These are phyloP conservation scores for Meyerozyma guilliermondii DNA, from an alignment of 1,139 yeast species.

Conservation along the genomic window DNA sequence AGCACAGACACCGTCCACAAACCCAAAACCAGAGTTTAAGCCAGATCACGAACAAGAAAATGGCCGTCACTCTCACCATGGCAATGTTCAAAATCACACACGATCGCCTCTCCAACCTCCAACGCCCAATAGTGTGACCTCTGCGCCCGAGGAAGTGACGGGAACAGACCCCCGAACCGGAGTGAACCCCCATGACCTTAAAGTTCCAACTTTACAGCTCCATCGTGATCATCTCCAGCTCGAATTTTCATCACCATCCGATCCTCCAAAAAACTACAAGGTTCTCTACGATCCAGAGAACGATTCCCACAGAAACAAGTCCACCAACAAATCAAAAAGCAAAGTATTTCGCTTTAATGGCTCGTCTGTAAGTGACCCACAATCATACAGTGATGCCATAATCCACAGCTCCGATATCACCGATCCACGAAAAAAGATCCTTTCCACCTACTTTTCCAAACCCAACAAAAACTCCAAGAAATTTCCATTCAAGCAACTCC, in stretches of 20 bases:
- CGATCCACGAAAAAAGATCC: constrained; percentile 34
- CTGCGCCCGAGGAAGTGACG: background rate
- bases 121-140: background rate
- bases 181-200: constrained; percentile 25
- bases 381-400: background rate
- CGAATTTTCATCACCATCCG: constrained; percentile 12
- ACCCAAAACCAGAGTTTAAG: background rate
- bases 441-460: constrained; percentile 30
- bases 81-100: background rate
- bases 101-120: background rate
- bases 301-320: constrained; percentile 18
- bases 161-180: constrained; percentile 35
- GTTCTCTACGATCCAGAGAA: constrained; percentile 59
- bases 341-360: constrained; percentile 34
- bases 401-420: constrained; percentile 9
- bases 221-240: constrained; percentile 21
- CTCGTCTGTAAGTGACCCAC: constrained; percentile 1
- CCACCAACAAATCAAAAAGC: constrained; percentile 31
- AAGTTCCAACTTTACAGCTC: constrained; percentile 27
- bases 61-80: background rate
- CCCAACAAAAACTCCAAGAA: constrained; percentile 41
- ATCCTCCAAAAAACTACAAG: constrained; percentile 29
- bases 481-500: constrained; percentile 43
- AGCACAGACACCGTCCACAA: background rate
- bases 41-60: background rate